phyloP scores from a whole-genome alignment of 202 grass and related monocot genomes.

The Bolboschoenoplectus hybrid region DNA sequence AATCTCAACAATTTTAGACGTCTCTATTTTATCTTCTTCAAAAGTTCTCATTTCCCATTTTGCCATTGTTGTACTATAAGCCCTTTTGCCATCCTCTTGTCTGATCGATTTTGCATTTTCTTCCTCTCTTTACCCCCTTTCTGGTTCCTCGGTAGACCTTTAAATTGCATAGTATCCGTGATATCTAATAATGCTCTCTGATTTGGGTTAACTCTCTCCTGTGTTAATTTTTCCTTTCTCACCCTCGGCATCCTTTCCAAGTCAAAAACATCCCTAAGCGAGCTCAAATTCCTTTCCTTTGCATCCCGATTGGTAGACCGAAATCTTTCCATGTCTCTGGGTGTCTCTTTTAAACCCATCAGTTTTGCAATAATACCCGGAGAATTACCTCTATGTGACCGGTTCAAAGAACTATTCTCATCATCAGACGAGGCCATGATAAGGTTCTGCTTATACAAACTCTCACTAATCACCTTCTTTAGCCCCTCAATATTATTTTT shows the following conservation, averaged over 20 bases:
- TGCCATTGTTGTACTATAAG: not conserved
- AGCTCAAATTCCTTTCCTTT: slow-evolving; percentile 47
- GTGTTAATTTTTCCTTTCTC: slow-evolving; percentile 37
- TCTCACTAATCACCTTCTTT: slow-evolving; percentile 68
- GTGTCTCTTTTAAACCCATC: slow-evolving; percentile 79
- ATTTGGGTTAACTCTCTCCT: slow-evolving; percentile 36
- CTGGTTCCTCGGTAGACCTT: slow-evolving; percentile 49
- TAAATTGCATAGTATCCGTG: slow-evolving; percentile 50
- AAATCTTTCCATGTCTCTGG: slow-evolving; percentile 35
- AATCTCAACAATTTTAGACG: slow-evolving; percentile 6
- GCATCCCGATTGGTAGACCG: slow-evolving; percentile 45
- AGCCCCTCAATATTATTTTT: slow-evolving; percentile 48
- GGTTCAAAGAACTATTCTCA: slow-evolving; percentile 52
- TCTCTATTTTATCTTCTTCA: slow-evolving; percentile 3
- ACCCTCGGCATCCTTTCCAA: slow-evolving; percentile 62
- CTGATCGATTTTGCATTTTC: slow-evolving; percentile 22
- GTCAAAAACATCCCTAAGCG: slow-evolving; percentile 62
- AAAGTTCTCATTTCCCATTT: slow-evolving; percentile 25
- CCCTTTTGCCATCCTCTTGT: slow-evolving; percentile 3
- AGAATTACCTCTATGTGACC: slow-evolving; percentile 43
- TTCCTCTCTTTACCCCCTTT: slow-evolving; percentile 24
- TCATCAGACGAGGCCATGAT: slow-evolving; percentile 39
- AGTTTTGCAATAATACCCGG: slow-evolving; percentile 78
- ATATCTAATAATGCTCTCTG: slow-evolving; percentile 45
- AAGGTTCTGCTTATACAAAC: slow-evolving; percentile 57